Percentiles rank a stretch among this genome's conserved stretches.
Conservation (phyloP, 345 rosid genomes). For the Laguncularia racemosa region DNA sequence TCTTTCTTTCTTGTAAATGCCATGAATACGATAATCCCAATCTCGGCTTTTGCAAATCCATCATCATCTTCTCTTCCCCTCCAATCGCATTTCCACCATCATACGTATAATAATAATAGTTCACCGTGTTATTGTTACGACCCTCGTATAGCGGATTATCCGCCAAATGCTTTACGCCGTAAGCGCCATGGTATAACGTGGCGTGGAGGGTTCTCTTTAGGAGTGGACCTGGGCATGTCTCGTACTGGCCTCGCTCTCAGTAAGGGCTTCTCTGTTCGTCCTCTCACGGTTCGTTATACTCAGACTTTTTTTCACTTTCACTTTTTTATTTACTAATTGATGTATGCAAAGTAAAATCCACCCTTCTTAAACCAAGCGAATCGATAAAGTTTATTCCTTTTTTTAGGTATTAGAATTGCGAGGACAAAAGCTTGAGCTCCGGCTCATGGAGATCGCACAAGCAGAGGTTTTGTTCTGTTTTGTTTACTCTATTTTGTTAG, state of each 20-base stretch:
- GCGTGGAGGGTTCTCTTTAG: slow-evolving; percentile 89
- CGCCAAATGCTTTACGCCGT: slow-evolving; percentile 70
- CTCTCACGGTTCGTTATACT: slow-evolving; percentile 43
- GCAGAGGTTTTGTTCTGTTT: slow-evolving; percentile 31
- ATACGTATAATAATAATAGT: no score
- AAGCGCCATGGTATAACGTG: slow-evolving; percentile 36
- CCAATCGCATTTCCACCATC: no score
- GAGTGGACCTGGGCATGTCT: slow-evolving; percentile 76
- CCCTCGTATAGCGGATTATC: slow-evolving; percentile 29
- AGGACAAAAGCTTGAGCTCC: slow-evolving; percentile 75
- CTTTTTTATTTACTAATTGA: background rate
- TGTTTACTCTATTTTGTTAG: background rate
- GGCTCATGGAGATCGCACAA: slow-evolving; percentile 61
- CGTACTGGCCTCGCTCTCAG: slow-evolving; percentile 77
- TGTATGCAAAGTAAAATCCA: no score
- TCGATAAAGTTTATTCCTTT: background rate
- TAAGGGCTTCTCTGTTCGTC: slow-evolving; percentile 72
- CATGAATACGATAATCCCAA: no score
- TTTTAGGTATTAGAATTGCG: slow-evolving; percentile 63
- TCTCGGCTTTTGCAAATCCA: no score
- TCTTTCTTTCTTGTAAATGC: no score
- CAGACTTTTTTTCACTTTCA: background rate
- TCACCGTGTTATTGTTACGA: background rate
- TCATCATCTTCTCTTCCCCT: no score
- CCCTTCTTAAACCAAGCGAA: no score